Percentiles rank a stretch among this genome's conserved stretches.
These are phyloP conservation scores for Cadophora gregata DNA, from an alignment of 2,329 filamentous ascomycete genomes.

Conservation along the genomic window DNA sequence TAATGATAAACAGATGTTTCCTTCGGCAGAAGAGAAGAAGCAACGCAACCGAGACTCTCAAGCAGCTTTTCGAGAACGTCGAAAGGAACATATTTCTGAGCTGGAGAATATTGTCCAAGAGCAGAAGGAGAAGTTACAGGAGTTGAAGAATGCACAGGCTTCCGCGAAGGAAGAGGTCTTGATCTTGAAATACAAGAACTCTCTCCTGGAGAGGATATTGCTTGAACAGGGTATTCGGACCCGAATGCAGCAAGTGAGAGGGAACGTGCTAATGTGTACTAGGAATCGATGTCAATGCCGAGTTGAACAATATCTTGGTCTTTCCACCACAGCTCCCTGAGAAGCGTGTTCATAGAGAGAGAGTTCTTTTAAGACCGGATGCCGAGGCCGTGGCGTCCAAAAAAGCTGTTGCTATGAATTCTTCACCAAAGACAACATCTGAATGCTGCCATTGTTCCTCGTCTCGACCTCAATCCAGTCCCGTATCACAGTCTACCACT, in stretches of 20 bases:
- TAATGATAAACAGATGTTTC: conserved; percentile 78
- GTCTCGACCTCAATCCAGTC: conserved; percentile 7
- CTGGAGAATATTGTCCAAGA: conserved; percentile 94
- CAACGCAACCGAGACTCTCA: conserved; percentile 95
- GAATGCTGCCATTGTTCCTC: conserved; percentile 8
- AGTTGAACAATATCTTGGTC: conserved; percentile 66
- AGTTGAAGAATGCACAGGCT: conserved; percentile 87
- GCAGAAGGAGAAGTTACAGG: conserved; percentile 89
- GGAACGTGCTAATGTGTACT: conserved; percentile 14
- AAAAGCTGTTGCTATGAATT: background rate
- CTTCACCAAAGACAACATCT: conserved; percentile 8
- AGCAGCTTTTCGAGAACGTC: conserved; percentile 91
- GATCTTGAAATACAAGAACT: conserved; percentile 98
- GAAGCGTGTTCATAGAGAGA: conserved; percentile 35
- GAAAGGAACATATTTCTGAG: conserved; percentile 98
- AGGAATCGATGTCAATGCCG: conserved; percentile 96
- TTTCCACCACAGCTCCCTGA: conserved; percentile 18
- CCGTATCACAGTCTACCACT: background rate
- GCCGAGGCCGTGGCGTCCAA: conserved; percentile 72
- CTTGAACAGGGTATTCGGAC: conserved; percentile 80
- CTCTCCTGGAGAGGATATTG: conserved; percentile 88
- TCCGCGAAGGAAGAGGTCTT: conserved; percentile 93
- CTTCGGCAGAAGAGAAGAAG: conserved; percentile 95
- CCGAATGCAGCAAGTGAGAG: background rate
- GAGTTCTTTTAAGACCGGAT: conserved; percentile 52